These are phyloP conservation scores for Pholiota molesta DNA, from an alignment of 768 basidiomycete species.

Conservation along the genomic window DNA sequence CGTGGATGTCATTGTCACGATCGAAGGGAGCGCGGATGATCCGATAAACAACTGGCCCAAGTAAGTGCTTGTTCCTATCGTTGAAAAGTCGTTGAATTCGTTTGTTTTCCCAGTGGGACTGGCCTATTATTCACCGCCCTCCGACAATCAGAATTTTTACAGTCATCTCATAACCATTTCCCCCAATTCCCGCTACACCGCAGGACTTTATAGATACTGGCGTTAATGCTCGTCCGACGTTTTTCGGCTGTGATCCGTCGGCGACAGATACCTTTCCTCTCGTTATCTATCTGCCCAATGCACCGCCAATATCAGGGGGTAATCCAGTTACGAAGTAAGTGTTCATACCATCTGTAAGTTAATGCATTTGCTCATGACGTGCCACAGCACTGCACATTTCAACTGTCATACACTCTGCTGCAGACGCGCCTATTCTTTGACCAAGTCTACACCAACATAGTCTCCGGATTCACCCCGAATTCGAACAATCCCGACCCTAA, in stretches of 20 bases:
- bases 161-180: slow-evolving; percentile 58
- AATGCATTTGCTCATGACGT: slow-evolving; percentile 8
- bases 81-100: background rate
- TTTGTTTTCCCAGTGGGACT: slow-evolving; percentile 47
- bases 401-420: slow-evolving; percentile 58
- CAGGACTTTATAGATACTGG: slow-evolving; percentile 60
- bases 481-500: slow-evolving; percentile 61
- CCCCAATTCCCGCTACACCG: slow-evolving; percentile 58
- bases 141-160: slow-evolving; percentile 47
- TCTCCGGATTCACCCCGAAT: slow-evolving; percentile 64
- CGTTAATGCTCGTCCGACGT: slow-evolving; percentile 69
- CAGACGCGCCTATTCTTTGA: slow-evolving; percentile 62
- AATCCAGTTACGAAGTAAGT: slow-evolving; percentile 67
- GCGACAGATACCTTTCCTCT: slow-evolving; percentile 62
- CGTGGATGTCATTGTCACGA: slow-evolving; percentile 75
- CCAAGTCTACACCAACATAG: slow-evolving; percentile 57
- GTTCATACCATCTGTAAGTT: background rate
- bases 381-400: slow-evolving; percentile 58
- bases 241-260: slow-evolving; percentile 77
- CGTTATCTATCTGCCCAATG: slow-evolving; percentile 76
- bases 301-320: slow-evolving; percentile 66
- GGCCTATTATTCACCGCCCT: slow-evolving; percentile 45
- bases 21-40: slow-evolving; percentile 69
- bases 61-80: slow-evolving; percentile 36
- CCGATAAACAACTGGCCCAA: slow-evolving; percentile 64